Evolutionary conservation across 306 rosid genomes (phyloP).

Genomic region (Lathyrus tuberosus): DNA sequence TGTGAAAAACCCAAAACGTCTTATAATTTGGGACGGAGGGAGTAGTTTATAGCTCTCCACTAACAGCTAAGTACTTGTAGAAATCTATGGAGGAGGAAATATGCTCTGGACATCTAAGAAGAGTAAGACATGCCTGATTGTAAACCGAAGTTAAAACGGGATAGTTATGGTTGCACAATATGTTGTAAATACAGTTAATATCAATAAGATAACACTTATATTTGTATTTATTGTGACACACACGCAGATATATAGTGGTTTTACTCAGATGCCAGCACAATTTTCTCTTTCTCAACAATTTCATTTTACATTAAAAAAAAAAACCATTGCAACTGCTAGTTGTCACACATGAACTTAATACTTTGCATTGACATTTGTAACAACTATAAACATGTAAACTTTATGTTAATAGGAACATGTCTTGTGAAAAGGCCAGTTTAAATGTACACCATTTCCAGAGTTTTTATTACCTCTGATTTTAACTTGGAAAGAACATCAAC

Average conservation of each 20-base stretch:
- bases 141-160: slow-evolving; percentile 3
- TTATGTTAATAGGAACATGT: slow-evolving; percentile 30
- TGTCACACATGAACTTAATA: slow-evolving; percentile 25
- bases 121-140: background rate
- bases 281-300: slow-evolving; percentile 20
- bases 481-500: slow-evolving; percentile 67
- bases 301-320: slow-evolving; percentile 16
- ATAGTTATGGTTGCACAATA: background rate
- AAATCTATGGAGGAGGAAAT: slow-evolving; percentile 1
- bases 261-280: background rate
- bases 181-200: background rate
- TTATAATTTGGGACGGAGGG: too few species aligned
- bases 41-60: slow-evolving; percentile 2
- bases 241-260: background rate
- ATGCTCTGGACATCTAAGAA: background rate
- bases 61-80: background rate
- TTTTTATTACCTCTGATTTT: slow-evolving; percentile 66
- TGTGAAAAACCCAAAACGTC: too few species aligned
- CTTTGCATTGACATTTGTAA: slow-evolving; percentile 13
- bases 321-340: background rate
- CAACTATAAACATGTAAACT: slow-evolving; percentile 13
- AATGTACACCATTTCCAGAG: slow-evolving; percentile 25
- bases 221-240: background rate
- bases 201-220: background rate
- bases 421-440: slow-evolving; percentile 22